Percentiles rank a stretch among this genome's conserved stretches.
phyloP scores from a whole-genome alignment of 2,329 filamentous ascomycete genomes.

The Pyricularia sp. region DNA sequence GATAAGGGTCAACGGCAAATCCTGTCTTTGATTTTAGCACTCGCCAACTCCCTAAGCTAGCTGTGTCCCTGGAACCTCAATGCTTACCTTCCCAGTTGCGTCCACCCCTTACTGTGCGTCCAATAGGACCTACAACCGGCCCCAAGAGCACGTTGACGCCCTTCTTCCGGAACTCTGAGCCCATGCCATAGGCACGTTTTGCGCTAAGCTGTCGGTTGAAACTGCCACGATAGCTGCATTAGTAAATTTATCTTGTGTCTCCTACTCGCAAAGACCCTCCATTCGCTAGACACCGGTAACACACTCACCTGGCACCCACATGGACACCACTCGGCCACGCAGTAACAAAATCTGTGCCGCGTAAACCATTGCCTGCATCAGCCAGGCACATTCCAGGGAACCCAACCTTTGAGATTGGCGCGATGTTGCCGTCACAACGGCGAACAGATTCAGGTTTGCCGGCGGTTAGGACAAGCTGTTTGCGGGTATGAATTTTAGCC shows the following conservation, averaged over 20 bases:
- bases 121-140: conserved; percentile 57
- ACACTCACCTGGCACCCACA: conserved; percentile 23
- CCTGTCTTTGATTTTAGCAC: conserved; percentile 11
- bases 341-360: conserved; percentile 28
- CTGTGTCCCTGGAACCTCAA: background rate
- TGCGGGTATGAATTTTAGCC: background rate
- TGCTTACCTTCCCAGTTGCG: conserved; percentile 43
- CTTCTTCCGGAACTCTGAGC: conserved; percentile 60
- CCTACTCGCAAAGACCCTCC: background rate
- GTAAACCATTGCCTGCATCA: conserved; percentile 31
- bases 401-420: conserved; percentile 21
- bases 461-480: conserved; percentile 55
- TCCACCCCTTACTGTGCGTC: conserved; percentile 46
- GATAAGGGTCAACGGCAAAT: conserved; percentile 44
- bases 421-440: conserved; percentile 33
- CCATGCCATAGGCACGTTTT: conserved; percentile 59
- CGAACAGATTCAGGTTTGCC: conserved; percentile 42
- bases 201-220: conserved; percentile 65
- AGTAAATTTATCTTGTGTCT: background rate
- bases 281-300: background rate
- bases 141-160: conserved; percentile 69
- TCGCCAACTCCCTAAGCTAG: background rate
- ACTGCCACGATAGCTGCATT: conserved; percentile 9
- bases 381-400: conserved; percentile 32
- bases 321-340: conserved; percentile 28